Base-by-base conservation (phyloP, 768 basidiomycete genomes). In the Grammothele lineata region DNA sequence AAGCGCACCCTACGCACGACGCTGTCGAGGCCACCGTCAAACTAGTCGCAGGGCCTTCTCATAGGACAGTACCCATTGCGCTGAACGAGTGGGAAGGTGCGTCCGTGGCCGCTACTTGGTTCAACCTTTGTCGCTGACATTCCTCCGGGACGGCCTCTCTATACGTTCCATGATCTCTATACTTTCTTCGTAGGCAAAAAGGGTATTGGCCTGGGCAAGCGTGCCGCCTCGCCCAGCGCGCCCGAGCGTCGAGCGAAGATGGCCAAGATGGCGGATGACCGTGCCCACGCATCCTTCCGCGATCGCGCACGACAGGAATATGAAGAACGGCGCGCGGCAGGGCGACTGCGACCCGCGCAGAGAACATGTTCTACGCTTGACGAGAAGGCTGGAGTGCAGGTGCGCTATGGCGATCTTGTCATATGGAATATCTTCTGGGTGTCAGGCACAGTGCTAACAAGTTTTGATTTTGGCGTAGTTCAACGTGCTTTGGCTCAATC, bases 1-100 rank as follows among this genome's bases (percentile, higher is more conserved):
- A 46, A 12, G 51, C 51, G 17, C 42, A 33, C 4, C 41, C 37
- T 25, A 43, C 33, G 15, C 34, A 22, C 32, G 41, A 35, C 15
- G 36, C 24, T 44, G n/a, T 33, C 51, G n/a, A 50, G 43, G 35
- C 19, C n/a, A n/a, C n/a, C n/a, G n/a, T n/a, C n/a, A n/a, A n/a
- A n/a, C n/a, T n/a, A n/a, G n/a, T n/a, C n/a, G n/a, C n/a, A n/a
- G n/a, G n/a, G 27, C 7, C 33, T 7, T 57, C 56, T 32, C 84
- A 84, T 60, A 76, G 74, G 30, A 68, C 66, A 0, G 86, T 87
- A 48, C 91, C 91, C 3, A 65, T 92, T 18, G 81, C 86, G 14
- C 60, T 92, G 51, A 79, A 77, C 36, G 83, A 92, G 72, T 92
- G 91, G 91, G 67, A 77, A 70, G 91, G 91, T 87, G 53, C 54